phyloP scores from a whole-genome alignment of 495 filamentous ascomycete genomes.

The Cetradonia linearis region DNA sequence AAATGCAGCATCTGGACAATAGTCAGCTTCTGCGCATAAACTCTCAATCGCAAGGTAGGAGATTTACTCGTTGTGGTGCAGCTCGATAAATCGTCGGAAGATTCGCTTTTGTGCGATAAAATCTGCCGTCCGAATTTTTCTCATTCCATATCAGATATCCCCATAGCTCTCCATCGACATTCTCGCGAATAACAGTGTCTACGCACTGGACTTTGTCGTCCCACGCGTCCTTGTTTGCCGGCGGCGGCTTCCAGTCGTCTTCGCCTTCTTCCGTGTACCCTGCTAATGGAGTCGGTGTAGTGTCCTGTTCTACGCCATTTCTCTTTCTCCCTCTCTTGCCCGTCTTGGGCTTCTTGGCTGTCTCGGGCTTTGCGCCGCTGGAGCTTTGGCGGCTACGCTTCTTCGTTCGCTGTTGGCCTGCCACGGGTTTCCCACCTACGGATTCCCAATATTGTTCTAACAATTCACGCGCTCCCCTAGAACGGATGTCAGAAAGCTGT shows the following conservation, averaged over 20 bases:
- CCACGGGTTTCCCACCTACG: conserved; percentile 47
- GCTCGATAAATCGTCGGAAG: conserved; percentile 21
- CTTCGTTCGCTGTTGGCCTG: conserved; percentile 25
- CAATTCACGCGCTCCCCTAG: conserved; percentile 42
- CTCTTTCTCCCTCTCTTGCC: conserved; percentile 23
- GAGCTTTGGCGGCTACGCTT: conserved; percentile 25
- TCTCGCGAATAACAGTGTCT: conserved; percentile 47
- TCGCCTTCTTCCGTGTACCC: conserved; percentile 27
- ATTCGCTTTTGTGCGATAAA: conserved; percentile 25
- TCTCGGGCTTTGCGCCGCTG: conserved; percentile 10
- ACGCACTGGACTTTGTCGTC: conserved; percentile 44
- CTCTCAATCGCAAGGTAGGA: too few relatives aligned
- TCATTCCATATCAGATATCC: conserved; percentile 51
- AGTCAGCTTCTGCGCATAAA: conserved; percentile 6
- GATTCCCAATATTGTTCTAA: conserved; percentile 44
- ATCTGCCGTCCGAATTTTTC: conserved; percentile 24
- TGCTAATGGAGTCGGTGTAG: conserved; percentile 25
- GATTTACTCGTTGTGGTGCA: conserved; percentile 20
- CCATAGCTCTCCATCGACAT: conserved; percentile 31
- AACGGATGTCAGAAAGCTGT: conserved; percentile 20
- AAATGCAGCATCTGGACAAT: conserved; percentile 29
- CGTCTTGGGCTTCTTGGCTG: conserved; percentile 16
- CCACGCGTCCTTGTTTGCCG: conserved; percentile 34
- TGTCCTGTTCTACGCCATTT: conserved; percentile 30
- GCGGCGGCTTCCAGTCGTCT: conserved; percentile 25